Conservation (phyloP, 768 basidiomycete genomes). For the Gelatoporia subvermispora region DNA sequence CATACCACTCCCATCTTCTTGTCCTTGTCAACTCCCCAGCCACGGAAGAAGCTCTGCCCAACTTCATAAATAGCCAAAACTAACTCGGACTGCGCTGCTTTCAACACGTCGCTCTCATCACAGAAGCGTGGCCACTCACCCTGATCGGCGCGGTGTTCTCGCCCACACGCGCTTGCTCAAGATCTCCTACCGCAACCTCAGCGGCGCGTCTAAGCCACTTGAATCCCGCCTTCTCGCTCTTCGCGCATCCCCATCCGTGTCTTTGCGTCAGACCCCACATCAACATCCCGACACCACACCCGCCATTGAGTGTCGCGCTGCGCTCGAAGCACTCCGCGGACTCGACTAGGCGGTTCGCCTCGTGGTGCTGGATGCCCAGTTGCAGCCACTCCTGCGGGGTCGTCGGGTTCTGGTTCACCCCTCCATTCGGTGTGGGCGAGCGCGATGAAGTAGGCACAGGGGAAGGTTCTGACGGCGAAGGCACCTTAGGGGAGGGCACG, state of each 20-base stretch:
- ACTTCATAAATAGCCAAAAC: constrained; percentile 90
- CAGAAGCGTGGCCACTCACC: constrained; percentile 27
- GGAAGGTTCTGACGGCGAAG: constrained; percentile 2
- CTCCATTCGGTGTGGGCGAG: neutral
- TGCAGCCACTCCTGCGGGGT: constrained; percentile 68
- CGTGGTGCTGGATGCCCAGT: constrained; percentile 74
- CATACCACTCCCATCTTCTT: constrained; percentile 85
- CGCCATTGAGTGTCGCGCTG: constrained; percentile 68
- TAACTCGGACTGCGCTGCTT: constrained; percentile 56
- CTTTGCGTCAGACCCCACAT: constrained; percentile 87
- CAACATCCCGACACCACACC: constrained; percentile 85
- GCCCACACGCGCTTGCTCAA: constrained; percentile 58
- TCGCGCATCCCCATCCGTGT: constrained; percentile 84
- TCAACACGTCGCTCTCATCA: neutral
- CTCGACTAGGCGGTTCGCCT: constrained; percentile 63
- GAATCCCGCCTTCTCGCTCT: constrained; percentile 77
- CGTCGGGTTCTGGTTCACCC: constrained; percentile 7
- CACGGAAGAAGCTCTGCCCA: constrained; percentile 88
- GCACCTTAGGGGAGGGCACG: constrained; percentile 4
- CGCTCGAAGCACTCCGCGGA: constrained; percentile 73
- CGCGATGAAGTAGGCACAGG: neutral
- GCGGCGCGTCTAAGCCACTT: constrained; percentile 81
- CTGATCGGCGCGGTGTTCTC: constrained; percentile 51
- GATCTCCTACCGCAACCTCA: constrained; percentile 70
- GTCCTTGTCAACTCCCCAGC: constrained; percentile 85